Evolutionary conservation across 805 yeast species (phyloP).

Genomic region (Starmerella etchellsii): DNA sequence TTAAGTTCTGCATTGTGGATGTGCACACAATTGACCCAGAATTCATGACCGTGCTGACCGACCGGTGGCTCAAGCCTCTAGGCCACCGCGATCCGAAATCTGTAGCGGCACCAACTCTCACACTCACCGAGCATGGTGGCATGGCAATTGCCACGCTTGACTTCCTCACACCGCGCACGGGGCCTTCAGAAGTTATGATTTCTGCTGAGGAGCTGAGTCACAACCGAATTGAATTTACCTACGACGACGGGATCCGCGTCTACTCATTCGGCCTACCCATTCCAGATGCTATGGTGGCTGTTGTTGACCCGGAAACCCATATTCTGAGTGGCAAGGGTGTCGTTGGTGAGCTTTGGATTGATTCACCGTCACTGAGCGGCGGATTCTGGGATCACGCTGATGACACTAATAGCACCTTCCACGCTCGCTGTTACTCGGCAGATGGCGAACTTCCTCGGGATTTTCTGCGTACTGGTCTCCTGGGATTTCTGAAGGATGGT

Average conservation of each 20-base stretch:
- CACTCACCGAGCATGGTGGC: slow-evolving; percentile 90
- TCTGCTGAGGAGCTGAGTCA: slow-evolving; percentile 63
- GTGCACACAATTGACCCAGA: slow-evolving; percentile 87
- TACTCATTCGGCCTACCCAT: slow-evolving; percentile 91
- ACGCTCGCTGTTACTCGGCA: slow-evolving; percentile 65
- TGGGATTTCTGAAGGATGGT: slow-evolving; percentile 81
- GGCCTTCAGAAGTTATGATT: slow-evolving; percentile 52
- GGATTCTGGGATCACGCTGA: slow-evolving; percentile 66
- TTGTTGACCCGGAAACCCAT: slow-evolving; percentile 87
- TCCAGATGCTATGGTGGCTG: slow-evolving; percentile 86
- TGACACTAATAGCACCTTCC: slow-evolving; percentile 64
- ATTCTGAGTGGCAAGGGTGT: slow-evolving; percentile 59
- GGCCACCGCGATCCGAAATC: slow-evolving; percentile 68
- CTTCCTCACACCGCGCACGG: slow-evolving; percentile 43
- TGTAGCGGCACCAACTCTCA: slow-evolving; percentile 77
- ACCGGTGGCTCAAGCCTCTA: slow-evolving; percentile 79
- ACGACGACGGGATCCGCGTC: slow-evolving; percentile 38
- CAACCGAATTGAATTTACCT: slow-evolving; percentile 53
- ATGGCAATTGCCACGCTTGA: slow-evolving; percentile 85
- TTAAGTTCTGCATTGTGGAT: slow-evolving; percentile 82
- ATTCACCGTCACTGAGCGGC: slow-evolving; percentile 78
- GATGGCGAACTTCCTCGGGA: slow-evolving; percentile 60
- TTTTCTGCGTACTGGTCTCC: slow-evolving; percentile 77
- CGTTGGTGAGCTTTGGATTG: slow-evolving; percentile 97
- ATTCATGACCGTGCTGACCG: slow-evolving; percentile 74